Percentiles rank a stretch among this genome's conserved stretches.
phyloP scores from a whole-genome alignment of 2,329 filamentous ascomycete genomes.

The Fusarium neocosmosporiellum region DNA sequence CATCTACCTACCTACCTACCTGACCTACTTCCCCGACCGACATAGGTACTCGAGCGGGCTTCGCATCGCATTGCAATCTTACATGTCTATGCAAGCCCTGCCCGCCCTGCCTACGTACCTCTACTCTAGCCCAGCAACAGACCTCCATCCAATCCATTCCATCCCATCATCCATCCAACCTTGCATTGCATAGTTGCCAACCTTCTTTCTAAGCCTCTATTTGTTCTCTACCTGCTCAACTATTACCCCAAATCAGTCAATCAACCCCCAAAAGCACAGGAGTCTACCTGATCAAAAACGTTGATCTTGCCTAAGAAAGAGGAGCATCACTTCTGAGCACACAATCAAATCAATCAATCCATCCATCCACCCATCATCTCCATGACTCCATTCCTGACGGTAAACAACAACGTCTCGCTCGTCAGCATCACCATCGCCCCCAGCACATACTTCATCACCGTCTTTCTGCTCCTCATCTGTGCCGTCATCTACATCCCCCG shows the following conservation, averaged over 20 bases:
- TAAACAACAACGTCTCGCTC: constrained; percentile 71
- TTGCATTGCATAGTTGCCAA: constrained; percentile 29
- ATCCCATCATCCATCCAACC: constrained; percentile 11
- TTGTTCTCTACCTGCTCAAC: neutral
- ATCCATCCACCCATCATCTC: constrained; percentile 34
- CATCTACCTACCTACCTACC: neutral
- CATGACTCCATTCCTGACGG: constrained; percentile 70
- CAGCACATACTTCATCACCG: constrained; percentile 65
- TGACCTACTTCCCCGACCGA: neutral
- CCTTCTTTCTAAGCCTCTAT: constrained; percentile 25
- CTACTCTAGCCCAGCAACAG: neutral
- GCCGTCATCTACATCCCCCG: constrained; percentile 60
- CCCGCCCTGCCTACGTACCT: neutral
- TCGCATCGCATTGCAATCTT: neutral
- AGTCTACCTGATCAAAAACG: neutral
- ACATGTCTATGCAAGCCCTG: neutral
- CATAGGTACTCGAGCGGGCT: neutral
- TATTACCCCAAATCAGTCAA: constrained; percentile 8
- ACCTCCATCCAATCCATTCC: neutral
- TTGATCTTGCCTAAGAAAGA: neutral
- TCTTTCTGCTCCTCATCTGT: constrained; percentile 63
- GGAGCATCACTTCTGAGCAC: neutral
- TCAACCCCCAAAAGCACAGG: constrained; percentile 4
- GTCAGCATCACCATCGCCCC: constrained; percentile 69
- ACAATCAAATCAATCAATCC: neutral